These are phyloP conservation scores for Nitzschia palea DNA, from an alignment of 108 stramenopile genomes.

Conservation along the genomic window DNA sequence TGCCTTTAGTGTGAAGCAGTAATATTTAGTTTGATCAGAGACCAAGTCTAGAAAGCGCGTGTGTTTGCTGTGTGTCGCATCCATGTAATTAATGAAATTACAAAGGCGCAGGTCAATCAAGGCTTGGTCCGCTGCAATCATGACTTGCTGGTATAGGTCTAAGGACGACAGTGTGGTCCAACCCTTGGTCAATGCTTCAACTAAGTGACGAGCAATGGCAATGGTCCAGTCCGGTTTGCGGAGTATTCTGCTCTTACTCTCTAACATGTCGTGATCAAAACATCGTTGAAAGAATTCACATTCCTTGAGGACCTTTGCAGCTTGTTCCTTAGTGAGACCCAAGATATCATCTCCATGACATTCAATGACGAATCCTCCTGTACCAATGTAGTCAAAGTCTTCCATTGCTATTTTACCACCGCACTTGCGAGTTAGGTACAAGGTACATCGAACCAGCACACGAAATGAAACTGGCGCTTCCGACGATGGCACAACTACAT, in stretches of 20 bases:
- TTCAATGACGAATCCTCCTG: slow-evolving; percentile 28
- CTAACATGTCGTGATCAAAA: slow-evolving; percentile 11
- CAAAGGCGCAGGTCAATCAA: slow-evolving; percentile 15
- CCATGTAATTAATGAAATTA: slow-evolving; percentile 27
- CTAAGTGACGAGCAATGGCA: slow-evolving; percentile 18
- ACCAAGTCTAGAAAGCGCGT: slow-evolving; percentile 17
- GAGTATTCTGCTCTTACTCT: background rate
- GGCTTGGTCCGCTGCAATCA: slow-evolving; percentile 28
- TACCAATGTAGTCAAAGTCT: slow-evolving; percentile 33
- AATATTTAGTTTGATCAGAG: background rate
- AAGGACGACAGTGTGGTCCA: slow-evolving; percentile 15
- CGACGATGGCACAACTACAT: too few relatives aligned
- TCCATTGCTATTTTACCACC: background rate
- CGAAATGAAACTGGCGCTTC: too few relatives aligned
- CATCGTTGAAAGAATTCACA: slow-evolving; percentile 25
- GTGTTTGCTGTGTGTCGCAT: background rate
- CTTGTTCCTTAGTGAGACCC: slow-evolving; percentile 29
- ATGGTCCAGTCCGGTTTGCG: slow-evolving; percentile 27
- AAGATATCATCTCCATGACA: slow-evolving; percentile 14
- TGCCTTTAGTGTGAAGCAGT: slow-evolving; percentile 11
- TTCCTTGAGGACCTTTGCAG: background rate
- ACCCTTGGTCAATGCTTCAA: slow-evolving; percentile 26
- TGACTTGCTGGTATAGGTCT: slow-evolving; percentile 1
- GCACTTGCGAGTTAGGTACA: too few relatives aligned
- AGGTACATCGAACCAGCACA: too few relatives aligned